Evolutionary conservation across 768 basidiomycete genomes (phyloP).

Genomic region (Trametes cubensis): DNA sequence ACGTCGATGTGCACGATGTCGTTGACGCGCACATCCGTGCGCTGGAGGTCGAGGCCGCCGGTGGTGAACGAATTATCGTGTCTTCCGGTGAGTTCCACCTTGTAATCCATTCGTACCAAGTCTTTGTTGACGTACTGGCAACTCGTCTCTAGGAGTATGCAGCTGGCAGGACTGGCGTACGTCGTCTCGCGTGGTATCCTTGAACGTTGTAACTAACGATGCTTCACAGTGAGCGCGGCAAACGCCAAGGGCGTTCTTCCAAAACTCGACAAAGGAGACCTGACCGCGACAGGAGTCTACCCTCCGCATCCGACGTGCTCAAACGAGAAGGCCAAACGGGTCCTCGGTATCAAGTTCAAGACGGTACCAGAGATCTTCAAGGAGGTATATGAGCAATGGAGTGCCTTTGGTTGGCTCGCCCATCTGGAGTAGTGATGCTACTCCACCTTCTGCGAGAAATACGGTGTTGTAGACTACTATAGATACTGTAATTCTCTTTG

Average conservation of each 20-base stretch:
- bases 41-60: slow-evolving; percentile 37
- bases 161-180: slow-evolving; percentile 27
- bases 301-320: slow-evolving; percentile 2
- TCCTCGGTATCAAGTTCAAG: slow-evolving; percentile 47
- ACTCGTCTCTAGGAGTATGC: slow-evolving; percentile 1
- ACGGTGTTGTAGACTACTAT: too few species aligned
- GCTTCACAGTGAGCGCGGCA: slow-evolving; percentile 22
- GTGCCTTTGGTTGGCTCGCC: slow-evolving; percentile 38
- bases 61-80: slow-evolving; percentile 43
- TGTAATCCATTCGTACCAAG: too few species aligned
- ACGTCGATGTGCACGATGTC: slow-evolving; percentile 42
- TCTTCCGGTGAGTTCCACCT: slow-evolving; percentile 27
- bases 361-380: slow-evolving; percentile 42
- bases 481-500: too few species aligned
- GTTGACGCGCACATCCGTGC: slow-evolving; percentile 34
- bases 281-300: background rate
- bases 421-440: background rate
- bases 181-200: background rate
- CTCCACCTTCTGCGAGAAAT: too few species aligned
- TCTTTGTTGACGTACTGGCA: background rate
- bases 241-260: background rate
- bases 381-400: slow-evolving; percentile 47
- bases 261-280: background rate
- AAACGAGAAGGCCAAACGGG: slow-evolving; percentile 38
- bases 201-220: background rate